phyloP scores from a whole-genome alignment of 768 basidiomycete species.

The Candolleomyces efflorescens region DNA sequence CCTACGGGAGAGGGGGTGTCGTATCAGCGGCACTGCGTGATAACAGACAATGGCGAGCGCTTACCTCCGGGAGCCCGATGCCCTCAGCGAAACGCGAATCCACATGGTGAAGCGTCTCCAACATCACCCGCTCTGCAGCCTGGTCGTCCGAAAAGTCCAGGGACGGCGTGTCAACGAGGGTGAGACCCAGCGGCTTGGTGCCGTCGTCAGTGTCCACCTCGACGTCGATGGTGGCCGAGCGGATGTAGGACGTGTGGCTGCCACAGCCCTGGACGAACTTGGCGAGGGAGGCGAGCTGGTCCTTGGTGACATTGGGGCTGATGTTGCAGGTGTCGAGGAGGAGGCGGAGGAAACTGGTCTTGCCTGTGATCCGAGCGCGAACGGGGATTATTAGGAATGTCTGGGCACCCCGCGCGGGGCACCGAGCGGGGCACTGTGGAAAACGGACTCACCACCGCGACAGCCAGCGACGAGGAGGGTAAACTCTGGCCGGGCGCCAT shows the following conservation, averaged over 20 bases:
- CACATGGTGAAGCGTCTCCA: slow-evolving; percentile 67
- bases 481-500: slow-evolving; percentile 36
- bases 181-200: slow-evolving; percentile 53
- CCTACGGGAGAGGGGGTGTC: slow-evolving; percentile 12
- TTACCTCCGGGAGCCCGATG: slow-evolving; percentile 59
- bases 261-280: slow-evolving; percentile 77
- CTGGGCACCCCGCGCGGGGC: slow-evolving; percentile 7
- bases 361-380: slow-evolving; percentile 50
- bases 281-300: slow-evolving; percentile 76
- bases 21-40: slow-evolving; percentile 14
- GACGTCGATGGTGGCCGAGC: slow-evolving; percentile 69
- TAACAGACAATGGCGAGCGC: slow-evolving; percentile 28
- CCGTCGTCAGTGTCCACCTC: slow-evolving; percentile 49
- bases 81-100: slow-evolving; percentile 72
- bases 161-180: slow-evolving; percentile 80
- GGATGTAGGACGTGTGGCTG: slow-evolving; percentile 69
- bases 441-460: slow-evolving; percentile 51
- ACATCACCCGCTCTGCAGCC: slow-evolving; percentile 56
- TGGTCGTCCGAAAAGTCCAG: slow-evolving; percentile 68
- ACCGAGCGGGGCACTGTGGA: slow-evolving; percentile 4
- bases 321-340: slow-evolving; percentile 78
- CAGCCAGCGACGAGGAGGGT: slow-evolving; percentile 81
- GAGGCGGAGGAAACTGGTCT: slow-evolving; percentile 83
- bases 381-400: slow-evolving; percentile 14
- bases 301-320: slow-evolving; percentile 56